Evolutionary conservation across 768 basidiomycete species (phyloP).

Genomic region (Lactarius sp.): DNA sequence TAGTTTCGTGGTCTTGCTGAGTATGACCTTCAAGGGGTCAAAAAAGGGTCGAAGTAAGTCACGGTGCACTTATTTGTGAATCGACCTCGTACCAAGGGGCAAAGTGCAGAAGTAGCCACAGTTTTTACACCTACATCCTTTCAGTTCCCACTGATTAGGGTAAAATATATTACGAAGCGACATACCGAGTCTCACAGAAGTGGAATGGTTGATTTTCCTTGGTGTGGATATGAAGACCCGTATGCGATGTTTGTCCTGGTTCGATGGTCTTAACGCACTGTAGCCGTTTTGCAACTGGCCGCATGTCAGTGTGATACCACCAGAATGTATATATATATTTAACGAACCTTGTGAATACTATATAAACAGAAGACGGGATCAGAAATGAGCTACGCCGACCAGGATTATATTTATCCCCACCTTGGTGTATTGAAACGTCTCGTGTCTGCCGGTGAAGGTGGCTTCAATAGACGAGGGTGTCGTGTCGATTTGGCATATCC

Average conservation of each 20-base stretch:
- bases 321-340: no score
- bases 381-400: background rate
- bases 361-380: background rate
- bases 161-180: background rate
- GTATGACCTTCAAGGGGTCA: conserved; percentile 42
- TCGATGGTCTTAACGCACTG: conserved; percentile 46
- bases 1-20: conserved; percentile 57
- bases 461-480: conserved; percentile 56
- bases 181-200: conserved; percentile 48
- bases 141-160: background rate
- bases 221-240: conserved; percentile 47
- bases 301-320: background rate
- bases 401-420: conserved; percentile 30
- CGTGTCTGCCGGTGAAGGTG: conserved; percentile 55
- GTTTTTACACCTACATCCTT: conserved; percentile 42
- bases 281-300: conserved; percentile 45
- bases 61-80: background rate
- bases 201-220: conserved; percentile 42
- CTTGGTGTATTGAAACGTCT: conserved; percentile 63
- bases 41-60: background rate
- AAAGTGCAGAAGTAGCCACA: conserved; percentile 58
- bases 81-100: conserved; percentile 41
- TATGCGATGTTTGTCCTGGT: conserved; percentile 38
- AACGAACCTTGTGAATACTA: conserved; percentile 52
- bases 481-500: conserved; percentile 56